Evolutionary conservation across 2,329 filamentous ascomycete genomes (phyloP).

Genomic region (Trichoderma harzianum): DNA sequence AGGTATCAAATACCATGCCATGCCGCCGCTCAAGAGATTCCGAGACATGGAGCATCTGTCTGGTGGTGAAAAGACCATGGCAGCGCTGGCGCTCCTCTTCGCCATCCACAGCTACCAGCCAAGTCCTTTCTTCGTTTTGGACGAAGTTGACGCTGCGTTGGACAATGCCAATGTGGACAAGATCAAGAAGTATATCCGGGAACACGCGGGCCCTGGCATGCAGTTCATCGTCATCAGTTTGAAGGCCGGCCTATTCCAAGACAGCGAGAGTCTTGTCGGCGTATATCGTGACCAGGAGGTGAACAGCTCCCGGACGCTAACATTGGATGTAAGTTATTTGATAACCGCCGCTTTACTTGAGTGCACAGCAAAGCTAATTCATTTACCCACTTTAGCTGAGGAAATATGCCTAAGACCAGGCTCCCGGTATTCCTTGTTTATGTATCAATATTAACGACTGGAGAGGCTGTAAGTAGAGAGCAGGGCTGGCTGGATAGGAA

Average conservation of each 20-base stretch:
- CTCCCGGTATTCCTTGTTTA: neutral
- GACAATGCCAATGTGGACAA: constrained; percentile 96
- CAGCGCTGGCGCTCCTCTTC: constrained; percentile 90
- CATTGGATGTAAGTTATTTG: constrained; percentile 77
- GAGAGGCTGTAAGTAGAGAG: neutral
- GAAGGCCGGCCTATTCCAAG: constrained; percentile 93
- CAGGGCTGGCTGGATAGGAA: constrained; percentile 3
- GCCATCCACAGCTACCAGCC: constrained; percentile 96
- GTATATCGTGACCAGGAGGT: constrained; percentile 93
- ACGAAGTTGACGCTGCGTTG: constrained; percentile 96
- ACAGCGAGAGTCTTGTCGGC: constrained; percentile 91
- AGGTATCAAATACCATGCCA: constrained; percentile 97
- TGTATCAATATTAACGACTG: constrained; percentile 15
- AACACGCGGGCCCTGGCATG: constrained; percentile 94
- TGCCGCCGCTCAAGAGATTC: constrained; percentile 97
- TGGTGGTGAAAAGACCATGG: constrained; percentile 98
- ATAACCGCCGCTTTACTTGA: neutral
- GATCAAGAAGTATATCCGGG: constrained; percentile 92
- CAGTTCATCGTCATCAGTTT: constrained; percentile 98
- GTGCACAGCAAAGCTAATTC: constrained; percentile 16
- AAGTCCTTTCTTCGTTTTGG: constrained; percentile 93
- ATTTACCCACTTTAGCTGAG: constrained; percentile 27
- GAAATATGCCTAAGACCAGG: constrained; percentile 31
- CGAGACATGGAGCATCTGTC: constrained; percentile 98
- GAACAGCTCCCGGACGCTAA: constrained; percentile 88